Evolutionary conservation across 306 rosid genomes (phyloP).

Genomic region (Inga leiocalycina): DNA sequence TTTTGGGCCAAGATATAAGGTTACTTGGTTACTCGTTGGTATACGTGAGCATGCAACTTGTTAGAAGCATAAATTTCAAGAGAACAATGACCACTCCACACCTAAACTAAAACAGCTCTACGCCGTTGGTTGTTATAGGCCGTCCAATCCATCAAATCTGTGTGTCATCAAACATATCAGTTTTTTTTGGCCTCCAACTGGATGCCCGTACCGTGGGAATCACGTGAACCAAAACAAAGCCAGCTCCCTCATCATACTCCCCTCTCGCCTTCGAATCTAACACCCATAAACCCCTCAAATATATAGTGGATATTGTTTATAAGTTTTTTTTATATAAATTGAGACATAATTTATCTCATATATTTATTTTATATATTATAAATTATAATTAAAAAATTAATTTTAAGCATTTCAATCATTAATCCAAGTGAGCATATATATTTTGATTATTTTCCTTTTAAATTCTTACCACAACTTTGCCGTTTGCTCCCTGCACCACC

Average conservation of each 20-base stretch:
- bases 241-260: constrained; percentile 52
- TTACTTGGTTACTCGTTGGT: no score
- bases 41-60: not conserved
- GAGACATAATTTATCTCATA: no score
- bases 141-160: constrained; percentile 64
- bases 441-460: not conserved
- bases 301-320: no score
- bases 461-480: not conserved
- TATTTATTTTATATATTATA: no score
- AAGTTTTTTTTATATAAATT: no score
- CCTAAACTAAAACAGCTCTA: constrained; percentile 17
- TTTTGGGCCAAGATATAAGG: no score
- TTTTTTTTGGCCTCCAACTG: constrained; percentile 52
- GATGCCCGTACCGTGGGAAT: constrained; percentile 54
- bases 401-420: no score
- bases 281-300: constrained; percentile 1
- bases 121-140: constrained; percentile 48
- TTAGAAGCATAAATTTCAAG: constrained; percentile 4
- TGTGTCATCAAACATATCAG: constrained; percentile 43
- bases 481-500: constrained; percentile 7
- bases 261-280: constrained; percentile 52
- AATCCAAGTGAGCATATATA: not conserved
- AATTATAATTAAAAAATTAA: no score
- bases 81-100: constrained; percentile 35
- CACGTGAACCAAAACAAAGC: constrained; percentile 71